A percentile compares a stretch with the other conserved stretches of the same genome.
phyloP scores from a whole-genome alignment of 352 stramenopile genomes.

The Pythium rhizo-oryzae region DNA sequence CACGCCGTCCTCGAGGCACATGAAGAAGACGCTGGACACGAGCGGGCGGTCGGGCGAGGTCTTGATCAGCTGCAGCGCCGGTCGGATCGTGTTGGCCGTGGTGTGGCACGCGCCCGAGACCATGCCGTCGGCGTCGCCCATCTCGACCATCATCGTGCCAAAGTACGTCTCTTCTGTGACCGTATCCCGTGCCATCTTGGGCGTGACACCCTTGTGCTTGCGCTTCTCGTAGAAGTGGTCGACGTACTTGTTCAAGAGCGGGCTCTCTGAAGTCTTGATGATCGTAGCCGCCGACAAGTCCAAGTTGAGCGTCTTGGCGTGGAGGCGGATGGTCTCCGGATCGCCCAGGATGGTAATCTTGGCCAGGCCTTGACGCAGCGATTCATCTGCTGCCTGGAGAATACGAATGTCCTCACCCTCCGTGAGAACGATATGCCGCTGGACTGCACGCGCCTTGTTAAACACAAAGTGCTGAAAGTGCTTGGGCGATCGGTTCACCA shows the following conservation, averaged over 20 bases:
- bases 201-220: conserved; percentile 84
- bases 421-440: conserved; percentile 86
- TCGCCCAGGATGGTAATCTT: conserved; percentile 82
- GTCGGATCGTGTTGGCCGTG: conserved; percentile 88
- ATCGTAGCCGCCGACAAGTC: conserved; percentile 67
- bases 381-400: conserved; percentile 77
- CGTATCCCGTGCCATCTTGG: conserved; percentile 54
- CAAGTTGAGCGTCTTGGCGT: conserved; percentile 66
- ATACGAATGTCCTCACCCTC: conserved; percentile 85
- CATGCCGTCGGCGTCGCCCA: conserved; percentile 82
- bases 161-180: conserved; percentile 81
- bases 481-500: conserved; percentile 73
- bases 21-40: background rate
- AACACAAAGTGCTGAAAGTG: conserved; percentile 88
- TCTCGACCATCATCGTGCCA: conserved; percentile 86
- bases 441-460: conserved; percentile 65
- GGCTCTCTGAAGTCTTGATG: conserved; percentile 52
- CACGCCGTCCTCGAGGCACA: conserved; percentile 3
- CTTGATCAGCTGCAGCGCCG: conserved; percentile 90
- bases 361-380: conserved; percentile 61
- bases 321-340: conserved; percentile 62
- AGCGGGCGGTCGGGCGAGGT: conserved; percentile 62
- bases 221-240: conserved; percentile 71
- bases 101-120: conserved; percentile 85
- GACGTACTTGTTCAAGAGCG: conserved; percentile 60